Conservation (phyloP, 2,329 filamentous ascomycete species). For the Trichoderma koningii region DNA sequence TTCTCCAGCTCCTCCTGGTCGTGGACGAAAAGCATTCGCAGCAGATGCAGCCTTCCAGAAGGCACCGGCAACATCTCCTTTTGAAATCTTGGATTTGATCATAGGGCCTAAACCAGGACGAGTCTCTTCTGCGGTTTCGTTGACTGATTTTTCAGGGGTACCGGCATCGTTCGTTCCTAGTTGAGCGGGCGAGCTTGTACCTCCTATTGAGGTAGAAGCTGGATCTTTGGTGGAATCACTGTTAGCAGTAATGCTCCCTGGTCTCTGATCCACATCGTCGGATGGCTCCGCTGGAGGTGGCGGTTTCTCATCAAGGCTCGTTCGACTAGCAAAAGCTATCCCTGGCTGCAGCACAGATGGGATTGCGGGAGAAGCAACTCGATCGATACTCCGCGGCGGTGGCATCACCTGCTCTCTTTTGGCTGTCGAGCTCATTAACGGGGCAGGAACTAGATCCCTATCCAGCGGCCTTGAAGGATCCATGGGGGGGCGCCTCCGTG, state of each 20-base stretch:
- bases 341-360: conserved; percentile 24
- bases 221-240: conserved; percentile 2
- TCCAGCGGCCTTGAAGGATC: conserved; percentile 58
- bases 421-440: conserved; percentile 54
- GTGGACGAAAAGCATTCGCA: conserved; percentile 72
- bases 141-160: neutral
- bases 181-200: neutral
- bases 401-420: conserved; percentile 51
- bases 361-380: conserved; percentile 50
- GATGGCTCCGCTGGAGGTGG: conserved; percentile 18
- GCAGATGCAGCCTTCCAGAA: conserved; percentile 72
- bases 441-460: conserved; percentile 59
- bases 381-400: conserved; percentile 54
- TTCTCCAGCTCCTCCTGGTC: conserved; percentile 83
- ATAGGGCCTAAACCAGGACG: conserved; percentile 86
- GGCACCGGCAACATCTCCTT: conserved; percentile 70
- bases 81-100: conserved; percentile 78
- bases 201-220: neutral
- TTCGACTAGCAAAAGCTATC: conserved; percentile 37
- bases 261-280: conserved; percentile 16
- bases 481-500: conserved; percentile 68
- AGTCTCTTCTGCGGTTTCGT: conserved; percentile 41
- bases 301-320: conserved; percentile 39
- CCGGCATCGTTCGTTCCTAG: conserved; percentile 1
- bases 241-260: neutral